Evolutionary conservation across 306 rosid genomes (phyloP), one percentile per base, ranked within the genome.

Genomic region (Neltuma alba): DNA sequence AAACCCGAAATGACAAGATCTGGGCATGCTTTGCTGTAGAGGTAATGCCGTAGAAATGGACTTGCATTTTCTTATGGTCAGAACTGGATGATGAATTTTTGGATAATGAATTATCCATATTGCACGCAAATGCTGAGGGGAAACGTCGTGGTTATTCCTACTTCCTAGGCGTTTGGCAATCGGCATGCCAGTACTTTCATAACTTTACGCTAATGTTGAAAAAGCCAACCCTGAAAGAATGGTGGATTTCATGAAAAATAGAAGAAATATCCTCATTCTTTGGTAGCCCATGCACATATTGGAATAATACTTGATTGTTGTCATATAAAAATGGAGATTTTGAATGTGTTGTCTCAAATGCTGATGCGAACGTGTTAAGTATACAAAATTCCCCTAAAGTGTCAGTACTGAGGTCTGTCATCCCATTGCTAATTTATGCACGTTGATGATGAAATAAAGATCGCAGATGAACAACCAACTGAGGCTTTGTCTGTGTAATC

Each of bases 11-110:
- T 64, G 93, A 90, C 75, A 95, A 95, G 85, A 90, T 93, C 74
- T 95, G 99, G 99, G 99, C 99, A n/a, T 88, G 88, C 42, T 95
- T 95, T 74, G 88, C 91, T 1, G 94, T 95, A 33, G 99, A 95
- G 99, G 99, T 93, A 89, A 81, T 71, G 68, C 78, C 73, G 38
- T 45, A 34, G 36, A 50, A 72, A 34, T 65, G 52, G 66, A 20
- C 36, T 37, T 31, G 52, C 60, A 18, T 16, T 78, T 69, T 6
- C 18, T 9, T 72, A 0, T 42, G n/a, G 15, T 55, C 48, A 55
- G 60, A 33, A 65, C 40, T 23, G 47, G 72, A 36, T 33, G 30
- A 62, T 30, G 54, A 48, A 15, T 15, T 48, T 48, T 14, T 45
- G 14, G 66, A 47, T 42, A 48, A 70, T 28, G 52, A 60, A 47